Conservation (phyloP, 768 basidiomycete genomes). For the Leccinum rimulosum region DNA sequence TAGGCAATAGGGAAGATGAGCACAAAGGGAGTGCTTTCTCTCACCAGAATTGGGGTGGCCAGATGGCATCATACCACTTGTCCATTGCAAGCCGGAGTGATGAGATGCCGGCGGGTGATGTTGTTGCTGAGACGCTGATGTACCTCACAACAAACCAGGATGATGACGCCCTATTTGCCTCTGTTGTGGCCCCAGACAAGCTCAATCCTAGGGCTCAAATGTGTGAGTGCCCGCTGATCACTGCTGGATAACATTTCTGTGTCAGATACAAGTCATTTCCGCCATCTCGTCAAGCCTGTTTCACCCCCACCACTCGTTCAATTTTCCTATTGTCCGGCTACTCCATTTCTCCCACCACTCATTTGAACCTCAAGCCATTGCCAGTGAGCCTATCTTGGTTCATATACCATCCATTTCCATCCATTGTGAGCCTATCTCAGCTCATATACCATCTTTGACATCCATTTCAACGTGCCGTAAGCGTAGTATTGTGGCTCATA, state of each 20-base stretch:
- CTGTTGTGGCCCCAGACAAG: background rate
- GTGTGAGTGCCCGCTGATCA: background rate
- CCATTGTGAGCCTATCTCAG: too few relatives aligned
- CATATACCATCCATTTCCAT: too few relatives aligned
- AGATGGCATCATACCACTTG: background rate
- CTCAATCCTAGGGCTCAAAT: background rate
- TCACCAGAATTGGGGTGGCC: background rate
- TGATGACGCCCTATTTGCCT: background rate
- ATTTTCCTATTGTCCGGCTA: too few relatives aligned
- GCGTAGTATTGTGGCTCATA: too few relatives aligned
- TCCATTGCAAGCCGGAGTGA: background rate
- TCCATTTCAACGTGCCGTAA: too few relatives aligned
- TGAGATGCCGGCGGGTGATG: background rate
- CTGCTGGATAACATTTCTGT: background rate
- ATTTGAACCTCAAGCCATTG: too few relatives aligned
- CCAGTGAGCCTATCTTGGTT: too few relatives aligned
- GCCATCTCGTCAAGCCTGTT: background rate
- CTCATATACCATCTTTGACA: too few relatives aligned
- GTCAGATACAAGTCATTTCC: background rate
- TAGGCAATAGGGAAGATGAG: background rate
- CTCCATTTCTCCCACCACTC: too few relatives aligned
- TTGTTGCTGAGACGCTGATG: background rate
- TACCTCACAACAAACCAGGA: background rate
- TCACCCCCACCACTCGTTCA: background rate
- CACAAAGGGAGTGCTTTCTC: background rate